Base-by-base conservation (phyloP, 2,329 filamentous ascomycete genomes). In the Corniculantispora saksenae region DNA sequence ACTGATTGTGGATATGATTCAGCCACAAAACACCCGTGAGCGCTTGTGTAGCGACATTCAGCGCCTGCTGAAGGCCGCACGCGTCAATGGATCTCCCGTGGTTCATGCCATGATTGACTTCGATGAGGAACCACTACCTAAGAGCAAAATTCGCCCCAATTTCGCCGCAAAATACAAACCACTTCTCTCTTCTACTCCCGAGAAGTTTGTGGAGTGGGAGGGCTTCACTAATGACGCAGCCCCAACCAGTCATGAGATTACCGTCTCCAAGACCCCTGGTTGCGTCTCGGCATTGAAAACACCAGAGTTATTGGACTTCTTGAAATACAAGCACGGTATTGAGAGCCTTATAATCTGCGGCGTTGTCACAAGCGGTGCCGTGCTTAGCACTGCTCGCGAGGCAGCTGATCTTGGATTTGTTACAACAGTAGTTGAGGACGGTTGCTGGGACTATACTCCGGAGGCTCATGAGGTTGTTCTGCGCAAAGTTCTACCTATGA, bases 321-420 rank as follows among this genome's bases (percentile, higher is more conserved):
- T 54, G 9, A 43, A 53, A 19, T 32, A 58, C n/a, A 23, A 64
- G 23, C 45, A 59, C 29, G 29, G 9, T 10, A 25, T 59, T 8
- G 47, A 53, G 55, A 59, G 62, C 48, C 3, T 59, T 3, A 29
- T 64, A 3, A 32, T 59, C 8, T 48, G 53, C 21, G 45, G 55
- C 15, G 27, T 64, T 15, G 25, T 53, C 21, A 58, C 62, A 2
- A 58, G 53, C 10, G 61, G 61, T 4, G 53, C 53, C 5, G 54
- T 57, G 40, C 40, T 64, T n/a, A 59, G 45, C 29, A 64, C 54
- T 6, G 61, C 61, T 15, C 40, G 61, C 3, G 61, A 64, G 29
- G 54, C 61, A 8, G 54, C 53, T 9, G 54, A 59, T 43, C 35
- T 64, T 25, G 43, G 54, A 29, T 59, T 59, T 45, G 45, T 32